phyloP scores from a whole-genome alignment of 495 filamentous ascomycete species.

The Aspergillus steynii region DNA sequence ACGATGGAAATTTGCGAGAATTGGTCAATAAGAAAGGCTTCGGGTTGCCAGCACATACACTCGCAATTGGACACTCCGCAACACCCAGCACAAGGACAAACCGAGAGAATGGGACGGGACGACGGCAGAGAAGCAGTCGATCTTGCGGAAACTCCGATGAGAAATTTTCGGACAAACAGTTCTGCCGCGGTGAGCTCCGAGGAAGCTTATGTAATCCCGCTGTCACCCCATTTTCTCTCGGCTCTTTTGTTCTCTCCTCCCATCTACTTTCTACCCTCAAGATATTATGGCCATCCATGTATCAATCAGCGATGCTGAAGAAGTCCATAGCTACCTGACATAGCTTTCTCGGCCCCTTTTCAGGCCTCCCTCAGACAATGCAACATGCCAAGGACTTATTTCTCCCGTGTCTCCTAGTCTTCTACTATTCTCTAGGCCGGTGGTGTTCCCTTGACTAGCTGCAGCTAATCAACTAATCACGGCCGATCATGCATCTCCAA shows the following conservation, averaged over 20 bases:
- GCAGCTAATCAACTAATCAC: constrained; percentile 14
- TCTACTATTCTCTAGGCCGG: constrained; percentile 3
- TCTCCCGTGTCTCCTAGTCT: not conserved
- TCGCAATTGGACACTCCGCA: not conserved
- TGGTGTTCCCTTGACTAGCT: not conserved
- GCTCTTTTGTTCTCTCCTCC: not conserved
- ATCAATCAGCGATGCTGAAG: not conserved
- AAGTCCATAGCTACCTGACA: not conserved
- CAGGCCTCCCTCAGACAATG: not conserved
- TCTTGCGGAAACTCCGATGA: constrained; percentile 29
- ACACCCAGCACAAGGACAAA: not conserved
- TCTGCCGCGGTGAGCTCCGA: constrained; percentile 16
- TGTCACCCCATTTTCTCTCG: not conserved
- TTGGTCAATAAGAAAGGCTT: not conserved
- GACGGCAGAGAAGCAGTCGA: constrained; percentile 5
- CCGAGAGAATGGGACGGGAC: not conserved
- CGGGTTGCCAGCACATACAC: not conserved
- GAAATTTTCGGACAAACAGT: constrained; percentile 50
- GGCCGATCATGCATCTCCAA: constrained; percentile 17
- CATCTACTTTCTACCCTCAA: not conserved
- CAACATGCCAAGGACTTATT: not conserved
- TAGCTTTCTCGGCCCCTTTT: not conserved
- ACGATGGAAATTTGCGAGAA: too few species aligned
- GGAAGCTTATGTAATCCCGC: not conserved
- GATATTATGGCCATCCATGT: not conserved